phyloP scores from a whole-genome alignment of 306 rosid genomes.

The Abrus precatorius region DNA sequence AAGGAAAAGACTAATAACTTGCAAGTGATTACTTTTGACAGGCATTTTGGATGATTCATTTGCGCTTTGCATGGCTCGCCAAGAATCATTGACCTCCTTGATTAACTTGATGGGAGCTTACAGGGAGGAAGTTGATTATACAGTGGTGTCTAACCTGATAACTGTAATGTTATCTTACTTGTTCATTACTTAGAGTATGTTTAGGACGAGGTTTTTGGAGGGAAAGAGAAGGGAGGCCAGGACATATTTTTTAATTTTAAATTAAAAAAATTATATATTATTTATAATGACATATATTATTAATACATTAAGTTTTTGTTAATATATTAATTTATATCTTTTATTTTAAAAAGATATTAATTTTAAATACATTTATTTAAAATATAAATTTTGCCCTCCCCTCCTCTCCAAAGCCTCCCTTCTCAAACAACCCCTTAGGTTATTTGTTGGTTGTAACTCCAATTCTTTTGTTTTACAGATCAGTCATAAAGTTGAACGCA shows the following conservation, averaged over 20 bases:
- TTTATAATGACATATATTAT: too few relatives aligned
- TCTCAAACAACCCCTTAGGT: background rate
- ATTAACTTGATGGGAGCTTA: conserved; percentile 84
- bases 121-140: conserved; percentile 84
- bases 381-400: too few relatives aligned
- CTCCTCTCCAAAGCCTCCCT: too few relatives aligned
- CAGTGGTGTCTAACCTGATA: conserved; percentile 83
- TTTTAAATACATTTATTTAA: too few relatives aligned
- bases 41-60: conserved; percentile 89
- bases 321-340: too few relatives aligned
- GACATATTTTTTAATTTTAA: too few relatives aligned
- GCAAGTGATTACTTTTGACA: conserved; percentile 53
- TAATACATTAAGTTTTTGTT: too few relatives aligned
- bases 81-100: conserved; percentile 76
- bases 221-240: too few relatives aligned
- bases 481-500: conserved; percentile 62
- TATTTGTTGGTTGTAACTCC: conserved; percentile 47
- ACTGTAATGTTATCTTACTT: conserved; percentile 62
- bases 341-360: too few relatives aligned
- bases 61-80: conserved; percentile 86
- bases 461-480: conserved; percentile 59
- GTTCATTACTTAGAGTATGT: conserved; percentile 1
- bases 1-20: conserved; percentile 38
- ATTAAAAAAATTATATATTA: too few relatives aligned
- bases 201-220: too few relatives aligned